Percentiles rank a stretch among this genome's conserved stretches.
Evolutionary conservation across 257 asterid species (phyloP).

Genomic region (Jacaranda mimosifolia): DNA sequence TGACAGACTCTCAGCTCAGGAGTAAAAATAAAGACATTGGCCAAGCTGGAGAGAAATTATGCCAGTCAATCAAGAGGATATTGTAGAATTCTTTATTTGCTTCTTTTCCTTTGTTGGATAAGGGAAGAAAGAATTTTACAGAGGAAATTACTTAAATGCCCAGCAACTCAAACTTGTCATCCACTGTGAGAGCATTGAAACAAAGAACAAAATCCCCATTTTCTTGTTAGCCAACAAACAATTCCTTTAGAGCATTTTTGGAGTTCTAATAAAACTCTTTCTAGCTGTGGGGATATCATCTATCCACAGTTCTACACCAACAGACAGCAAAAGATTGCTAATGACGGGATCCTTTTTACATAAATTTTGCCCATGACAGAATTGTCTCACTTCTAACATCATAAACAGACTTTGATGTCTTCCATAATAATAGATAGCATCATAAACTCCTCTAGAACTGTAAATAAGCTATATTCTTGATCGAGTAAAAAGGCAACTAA

Average conservation of each 20-base stretch:
- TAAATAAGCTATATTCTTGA: slow-evolving; percentile 39
- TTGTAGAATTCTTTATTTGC: too few relatives aligned
- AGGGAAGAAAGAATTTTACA: slow-evolving; percentile 1
- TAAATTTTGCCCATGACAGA: slow-evolving; percentile 3
- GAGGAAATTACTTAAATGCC: slow-evolving; percentile 62
- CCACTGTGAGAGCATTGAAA: slow-evolving; percentile 74
- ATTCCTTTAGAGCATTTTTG: too few relatives aligned
- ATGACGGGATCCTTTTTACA: slow-evolving; percentile 22
- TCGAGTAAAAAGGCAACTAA: slow-evolving; percentile 28
- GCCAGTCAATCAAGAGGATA: slow-evolving; percentile 3
- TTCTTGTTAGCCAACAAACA: slow-evolving; percentile 25
- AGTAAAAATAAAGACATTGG: slow-evolving; percentile 56
- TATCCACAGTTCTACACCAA: neutral
- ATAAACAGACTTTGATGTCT: slow-evolving; percentile 19
- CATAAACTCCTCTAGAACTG: slow-evolving; percentile 42
- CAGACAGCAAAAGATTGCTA: neutral
- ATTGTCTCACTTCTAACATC: slow-evolving; percentile 30
- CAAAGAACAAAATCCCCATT: slow-evolving; percentile 76
- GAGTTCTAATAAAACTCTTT: too few relatives aligned
- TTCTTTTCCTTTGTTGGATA: too few relatives aligned
- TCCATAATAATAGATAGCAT: slow-evolving; percentile 34
- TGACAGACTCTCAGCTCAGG: slow-evolving; percentile 64
- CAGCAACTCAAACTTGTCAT: slow-evolving; percentile 73
- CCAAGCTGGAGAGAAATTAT: slow-evolving; percentile 47
- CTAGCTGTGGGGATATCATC: too few relatives aligned